phyloP scores from a whole-genome alignment of 148 eudicot genomes.

The Camellia granthamiana region DNA sequence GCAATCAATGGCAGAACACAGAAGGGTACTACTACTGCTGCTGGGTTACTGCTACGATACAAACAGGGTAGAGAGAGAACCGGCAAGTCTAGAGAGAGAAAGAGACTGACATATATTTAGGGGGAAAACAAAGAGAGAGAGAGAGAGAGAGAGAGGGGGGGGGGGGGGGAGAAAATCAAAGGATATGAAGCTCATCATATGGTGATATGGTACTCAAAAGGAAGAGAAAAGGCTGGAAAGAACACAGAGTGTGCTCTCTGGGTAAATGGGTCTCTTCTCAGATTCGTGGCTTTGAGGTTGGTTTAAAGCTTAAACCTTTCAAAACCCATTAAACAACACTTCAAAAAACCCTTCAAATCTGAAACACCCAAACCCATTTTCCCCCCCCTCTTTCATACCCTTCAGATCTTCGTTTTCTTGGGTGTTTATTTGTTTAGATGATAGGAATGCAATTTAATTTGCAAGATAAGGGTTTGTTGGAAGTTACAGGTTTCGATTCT shows the following conservation, averaged over 20 bases:
- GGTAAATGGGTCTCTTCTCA: constrained; percentile 16
- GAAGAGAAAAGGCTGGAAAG: constrained; percentile 13
- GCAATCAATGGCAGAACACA: constrained; percentile 29
- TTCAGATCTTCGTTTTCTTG: constrained; percentile 3
- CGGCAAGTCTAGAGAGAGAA: neutral
- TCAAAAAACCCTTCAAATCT: neutral
- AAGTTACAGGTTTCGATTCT: constrained; percentile 7
- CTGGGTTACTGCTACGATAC: constrained; percentile 13
- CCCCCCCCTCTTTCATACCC: neutral
- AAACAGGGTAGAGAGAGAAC: constrained; percentile 2
- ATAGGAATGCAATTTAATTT: constrained; percentile 18
- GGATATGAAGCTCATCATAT: neutral
- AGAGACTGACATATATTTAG: no score
- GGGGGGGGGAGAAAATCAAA: neutral
- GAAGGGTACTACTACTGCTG: constrained; percentile 1
- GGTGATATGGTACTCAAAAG: constrained; percentile 8
- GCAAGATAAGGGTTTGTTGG: constrained; percentile 5
- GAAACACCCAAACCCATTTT: neutral
- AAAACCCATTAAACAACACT: neutral
- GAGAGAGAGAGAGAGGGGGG: neutral
- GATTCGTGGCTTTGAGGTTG: constrained; percentile 18
- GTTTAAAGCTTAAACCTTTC: neutral
- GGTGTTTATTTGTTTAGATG: constrained; percentile 19
- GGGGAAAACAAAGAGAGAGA: no score
- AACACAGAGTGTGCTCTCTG: neutral